Evolutionary conservation across 164 flowering plant genomes (phyloP), one percentile per base, ranked within the genome.

Genomic region (Nelumbo lutea): DNA sequence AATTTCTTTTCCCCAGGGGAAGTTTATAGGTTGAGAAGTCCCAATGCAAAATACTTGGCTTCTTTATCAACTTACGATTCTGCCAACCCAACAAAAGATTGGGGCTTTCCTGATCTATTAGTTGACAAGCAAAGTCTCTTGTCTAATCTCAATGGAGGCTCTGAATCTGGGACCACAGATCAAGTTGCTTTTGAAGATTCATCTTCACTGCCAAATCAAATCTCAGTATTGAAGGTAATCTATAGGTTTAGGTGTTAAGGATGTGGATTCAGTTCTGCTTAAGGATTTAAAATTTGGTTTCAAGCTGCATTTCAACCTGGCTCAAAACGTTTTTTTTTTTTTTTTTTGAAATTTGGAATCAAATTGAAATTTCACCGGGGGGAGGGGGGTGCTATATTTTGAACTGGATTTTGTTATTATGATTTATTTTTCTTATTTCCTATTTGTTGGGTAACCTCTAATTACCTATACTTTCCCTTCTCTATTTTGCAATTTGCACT

Each of bases 71-170:
- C 66, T 66, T 91, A 87, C 79, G 96, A 96, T 81, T 85, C 97
- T 68, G 90, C 96, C 66, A 81, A 96, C 75, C 99, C 97, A 60
- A 93, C 99, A 42, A 88, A 86, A 73, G 91, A 91, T 51, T 96
- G 99, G 99, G 90, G 90, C 42, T 90, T 91, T 66, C 95, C 98
- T 56, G 84, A 80, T 64, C 72, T 93, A 61, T 76, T 85, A 42
- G 43, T 69, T 61, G 73, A 73, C 59, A 44, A 53, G 38, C 64
- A 70, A 8, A 50, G 8, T 38, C 6, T 57, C 42, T 47, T 40
- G 2, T 47, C 77, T 59, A 73, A 72, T 64, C 14, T 65, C 27
- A 39, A 45, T 70, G 75, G 57, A 62, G 77, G 70, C 64, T 50
- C 44, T 72, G 83, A 73, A 69, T 62, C 77, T 6, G 70, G 70